Base-by-base conservation (phyloP, 2,329 filamentous ascomycete genomes). In the Colletotrichum lini region DNA sequence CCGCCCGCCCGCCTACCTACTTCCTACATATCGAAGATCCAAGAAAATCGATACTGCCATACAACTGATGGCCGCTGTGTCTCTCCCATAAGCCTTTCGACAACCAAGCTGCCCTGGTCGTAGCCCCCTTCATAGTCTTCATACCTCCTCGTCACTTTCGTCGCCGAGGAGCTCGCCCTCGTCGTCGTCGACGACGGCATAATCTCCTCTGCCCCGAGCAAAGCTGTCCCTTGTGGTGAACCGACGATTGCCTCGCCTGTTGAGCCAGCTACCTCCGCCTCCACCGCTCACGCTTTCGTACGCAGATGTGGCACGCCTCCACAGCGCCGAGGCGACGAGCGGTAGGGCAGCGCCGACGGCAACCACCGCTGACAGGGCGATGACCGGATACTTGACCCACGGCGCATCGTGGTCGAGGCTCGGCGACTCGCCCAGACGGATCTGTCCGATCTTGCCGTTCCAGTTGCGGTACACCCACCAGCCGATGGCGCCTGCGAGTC, bases 111-210 rank as follows among this genome's bases (percentile, higher is more conserved):
- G 4, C 30, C 50, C 40, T 8, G 3, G n/a, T 52, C 59, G 35
- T 70, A 57, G 52, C 44, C 45, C 21, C 23, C 49, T 70, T 69
- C 54, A 84, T 44, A 53, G 21, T 16, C 49, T 72, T 69, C 49
- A 84, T 49, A 92, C 93, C 73, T 98, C 96, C 78, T 98, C 95
- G 74, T 98, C 96, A 75, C 94, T 95, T 71, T 97, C 95, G 75
- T 98, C 96, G 0, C 96, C 96, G 45, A 99, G 84, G 75, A 99
- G 84, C 84, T 98, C 96, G 59, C 96, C 96, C 80, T 98, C 96
- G 79, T 98, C 96, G 61, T 96, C 93, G 77, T 97, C 95, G 62
- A 98, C 94, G 77, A 92, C 88, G 18, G 92, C 90, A 80, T 98
- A 98, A 80, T 98, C 94, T n/a, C 93, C 92, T 67, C 94, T 89